These are phyloP conservation scores for Pisolithus marmoratus DNA, from an alignment of 768 basidiomycete genomes.

Conservation along the genomic window DNA sequence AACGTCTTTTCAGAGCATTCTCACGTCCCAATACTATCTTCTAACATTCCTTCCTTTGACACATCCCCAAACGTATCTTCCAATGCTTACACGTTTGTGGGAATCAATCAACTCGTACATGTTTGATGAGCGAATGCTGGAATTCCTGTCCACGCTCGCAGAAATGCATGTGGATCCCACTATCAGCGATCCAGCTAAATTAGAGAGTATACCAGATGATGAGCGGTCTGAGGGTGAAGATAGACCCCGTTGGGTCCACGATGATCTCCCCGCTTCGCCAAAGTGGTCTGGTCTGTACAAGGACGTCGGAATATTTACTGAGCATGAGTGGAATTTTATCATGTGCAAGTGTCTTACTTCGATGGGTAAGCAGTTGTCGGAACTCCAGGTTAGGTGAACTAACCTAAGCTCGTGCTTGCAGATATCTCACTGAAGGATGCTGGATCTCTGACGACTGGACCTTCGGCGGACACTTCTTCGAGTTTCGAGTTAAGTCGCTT, in stretches of 20 bases:
- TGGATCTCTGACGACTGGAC: slow-evolving; percentile 71
- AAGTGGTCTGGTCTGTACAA: slow-evolving; percentile 27
- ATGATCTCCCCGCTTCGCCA: neutral
- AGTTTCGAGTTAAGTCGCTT: slow-evolving; percentile 34
- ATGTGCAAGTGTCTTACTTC: slow-evolving; percentile 78
- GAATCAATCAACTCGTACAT: slow-evolving; percentile 71
- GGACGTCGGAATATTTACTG: slow-evolving; percentile 86
- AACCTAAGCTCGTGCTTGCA: slow-evolving; percentile 20
- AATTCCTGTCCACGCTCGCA: slow-evolving; percentile 61
- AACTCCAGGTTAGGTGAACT: slow-evolving; percentile 1
- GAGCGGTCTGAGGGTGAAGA: slow-evolving; percentile 52
- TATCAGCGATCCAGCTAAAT: slow-evolving; percentile 65
- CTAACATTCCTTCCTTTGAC: slow-evolving; percentile 73
- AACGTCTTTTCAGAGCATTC: slow-evolving; percentile 56
- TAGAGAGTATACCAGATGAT: slow-evolving; percentile 53
- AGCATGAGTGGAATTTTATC: slow-evolving; percentile 77
- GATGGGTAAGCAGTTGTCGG: slow-evolving; percentile 46
- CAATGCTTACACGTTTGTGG: slow-evolving; percentile 69
- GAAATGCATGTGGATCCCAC: slow-evolving; percentile 75
- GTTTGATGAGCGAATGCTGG: slow-evolving; percentile 70
- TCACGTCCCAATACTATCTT: slow-evolving; percentile 80
- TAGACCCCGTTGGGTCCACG: slow-evolving; percentile 43
- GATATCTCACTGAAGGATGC: slow-evolving; percentile 70
- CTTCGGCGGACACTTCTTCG: slow-evolving; percentile 43
- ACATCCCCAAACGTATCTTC: slow-evolving; percentile 62